phyloP scores from a whole-genome alignment of 1,284 basidiomycete genomes.

The Psilocybe mexicana region DNA sequence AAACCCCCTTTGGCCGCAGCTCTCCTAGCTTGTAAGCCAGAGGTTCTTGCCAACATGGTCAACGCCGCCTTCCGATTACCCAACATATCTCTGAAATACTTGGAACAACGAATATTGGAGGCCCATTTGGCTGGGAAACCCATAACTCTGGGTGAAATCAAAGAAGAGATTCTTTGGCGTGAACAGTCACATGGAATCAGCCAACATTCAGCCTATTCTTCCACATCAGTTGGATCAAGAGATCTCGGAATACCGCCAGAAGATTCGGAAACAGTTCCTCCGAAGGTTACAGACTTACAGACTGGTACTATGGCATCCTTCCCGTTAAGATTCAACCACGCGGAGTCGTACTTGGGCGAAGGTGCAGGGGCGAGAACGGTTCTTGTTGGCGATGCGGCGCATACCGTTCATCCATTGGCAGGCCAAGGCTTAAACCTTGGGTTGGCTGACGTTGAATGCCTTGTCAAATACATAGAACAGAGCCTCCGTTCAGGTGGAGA shows the following conservation, averaged over 20 bases:
- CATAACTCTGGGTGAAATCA: constrained; percentile 47
- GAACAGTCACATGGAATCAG: constrained; percentile 69
- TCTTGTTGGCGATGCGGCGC: constrained; percentile 95
- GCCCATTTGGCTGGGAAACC: constrained; percentile 44
- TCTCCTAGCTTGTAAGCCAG: constrained; percentile 68
- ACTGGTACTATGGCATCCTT: constrained; percentile 85
- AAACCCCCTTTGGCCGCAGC: constrained; percentile 76
- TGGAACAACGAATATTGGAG: constrained; percentile 67
- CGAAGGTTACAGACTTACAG: constrained; percentile 74
- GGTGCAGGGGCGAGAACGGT: constrained; percentile 71
- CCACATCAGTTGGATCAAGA: constrained; percentile 24
- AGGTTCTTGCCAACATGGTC: constrained; percentile 74
- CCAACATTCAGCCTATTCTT: constrained; percentile 61
- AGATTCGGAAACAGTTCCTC: constrained; percentile 71
- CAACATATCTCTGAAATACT: constrained; percentile 68
- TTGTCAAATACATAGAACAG: constrained; percentile 62
- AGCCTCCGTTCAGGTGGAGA: constrained; percentile 70
- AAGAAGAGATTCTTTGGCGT: constrained; percentile 65
- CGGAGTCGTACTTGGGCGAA: constrained; percentile 84
- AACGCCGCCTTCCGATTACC: constrained; percentile 93
- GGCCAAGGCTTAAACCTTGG: constrained; percentile 97
- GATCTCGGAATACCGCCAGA: constrained; percentile 59
- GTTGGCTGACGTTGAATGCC: constrained; percentile 78
- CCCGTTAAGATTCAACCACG: constrained; percentile 87
- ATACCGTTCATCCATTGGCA: constrained; percentile 95